These are phyloP conservation scores for Hibiscus trionum DNA, from an alignment of 345 rosid species.

Conservation along the genomic window DNA sequence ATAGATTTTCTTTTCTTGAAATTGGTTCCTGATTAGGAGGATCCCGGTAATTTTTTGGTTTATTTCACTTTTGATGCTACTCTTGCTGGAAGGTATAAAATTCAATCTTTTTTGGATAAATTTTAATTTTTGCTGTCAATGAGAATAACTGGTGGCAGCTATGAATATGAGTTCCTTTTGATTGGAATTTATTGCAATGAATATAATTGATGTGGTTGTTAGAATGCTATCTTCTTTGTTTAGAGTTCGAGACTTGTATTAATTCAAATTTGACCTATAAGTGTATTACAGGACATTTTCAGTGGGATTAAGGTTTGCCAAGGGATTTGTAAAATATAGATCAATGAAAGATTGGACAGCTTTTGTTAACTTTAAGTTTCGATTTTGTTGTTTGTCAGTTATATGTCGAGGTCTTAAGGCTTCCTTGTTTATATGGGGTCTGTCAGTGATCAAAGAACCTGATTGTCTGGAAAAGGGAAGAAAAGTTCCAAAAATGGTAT, in stretches of 20 bases:
- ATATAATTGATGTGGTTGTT: neutral
- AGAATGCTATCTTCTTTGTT: neutral
- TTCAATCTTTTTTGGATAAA: neutral
- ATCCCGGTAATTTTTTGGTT: slow-evolving; percentile 58
- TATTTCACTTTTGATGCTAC: slow-evolving; percentile 86
- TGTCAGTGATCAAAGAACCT: neutral
- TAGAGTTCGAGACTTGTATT: neutral
- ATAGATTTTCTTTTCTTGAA: slow-evolving; percentile 15
- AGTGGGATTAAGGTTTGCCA: neutral
- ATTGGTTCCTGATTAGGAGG: slow-evolving; percentile 51
- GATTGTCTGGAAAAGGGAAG: neutral
- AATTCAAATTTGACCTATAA: neutral
- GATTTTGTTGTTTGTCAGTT: neutral
- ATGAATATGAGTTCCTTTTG: neutral
- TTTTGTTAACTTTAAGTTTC: neutral
- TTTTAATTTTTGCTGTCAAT: neutral
- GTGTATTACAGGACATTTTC: neutral
- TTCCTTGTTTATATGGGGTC: neutral
- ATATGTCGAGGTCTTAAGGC: neutral
- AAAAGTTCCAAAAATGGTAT: neutral
- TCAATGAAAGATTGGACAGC: neutral
- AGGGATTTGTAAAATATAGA: neutral
- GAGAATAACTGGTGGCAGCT: neutral
- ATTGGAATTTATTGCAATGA: neutral
- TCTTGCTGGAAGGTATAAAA: slow-evolving; percentile 57